Evolutionary conservation across 768 basidiomycete genomes (phyloP).

Genomic region (Glaciozyma antarctica): DNA sequence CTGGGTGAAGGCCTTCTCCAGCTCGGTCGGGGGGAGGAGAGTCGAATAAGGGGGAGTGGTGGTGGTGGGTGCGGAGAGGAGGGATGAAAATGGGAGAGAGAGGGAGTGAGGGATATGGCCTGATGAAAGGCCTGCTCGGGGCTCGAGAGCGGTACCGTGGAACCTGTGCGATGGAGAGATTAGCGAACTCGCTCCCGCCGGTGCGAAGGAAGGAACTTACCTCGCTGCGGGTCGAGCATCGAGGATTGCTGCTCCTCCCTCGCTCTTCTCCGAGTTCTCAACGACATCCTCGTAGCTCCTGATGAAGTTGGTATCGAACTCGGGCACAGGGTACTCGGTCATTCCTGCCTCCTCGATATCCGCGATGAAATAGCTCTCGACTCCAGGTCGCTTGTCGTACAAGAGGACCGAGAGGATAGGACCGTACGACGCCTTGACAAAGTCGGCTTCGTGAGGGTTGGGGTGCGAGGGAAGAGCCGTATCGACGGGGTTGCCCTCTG

Average conservation of each 20-base stretch:
- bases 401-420: constrained; percentile 18
- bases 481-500: constrained; percentile 30
- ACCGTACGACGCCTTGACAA: not conserved
- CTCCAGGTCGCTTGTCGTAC: constrained; percentile 13
- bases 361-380: constrained; percentile 27
- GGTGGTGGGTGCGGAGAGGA: constrained; percentile 21
- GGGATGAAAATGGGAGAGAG: constrained; percentile 63
- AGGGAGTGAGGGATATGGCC: constrained; percentile 86
- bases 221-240: constrained; percentile 80
- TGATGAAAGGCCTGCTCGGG: constrained; percentile 72
- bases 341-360: constrained; percentile 44
- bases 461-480: not conserved
- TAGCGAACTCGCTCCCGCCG: not conserved
- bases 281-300: constrained; percentile 59
- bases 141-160: constrained; percentile 72
- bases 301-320: not conserved
- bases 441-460: constrained; percentile 12
- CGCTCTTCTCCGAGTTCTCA: constrained; percentile 49
- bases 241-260: constrained; percentile 39
- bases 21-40: constrained; percentile 50
- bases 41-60: constrained; percentile 50
- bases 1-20: constrained; percentile 54
- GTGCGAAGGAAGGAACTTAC: constrained; percentile 42
- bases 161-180: constrained; percentile 48
- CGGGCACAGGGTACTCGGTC: constrained; percentile 12